Base-by-base conservation (phyloP, 2,329 filamentous ascomycete genomes). In the Clonostachys rhizophaga region DNA sequence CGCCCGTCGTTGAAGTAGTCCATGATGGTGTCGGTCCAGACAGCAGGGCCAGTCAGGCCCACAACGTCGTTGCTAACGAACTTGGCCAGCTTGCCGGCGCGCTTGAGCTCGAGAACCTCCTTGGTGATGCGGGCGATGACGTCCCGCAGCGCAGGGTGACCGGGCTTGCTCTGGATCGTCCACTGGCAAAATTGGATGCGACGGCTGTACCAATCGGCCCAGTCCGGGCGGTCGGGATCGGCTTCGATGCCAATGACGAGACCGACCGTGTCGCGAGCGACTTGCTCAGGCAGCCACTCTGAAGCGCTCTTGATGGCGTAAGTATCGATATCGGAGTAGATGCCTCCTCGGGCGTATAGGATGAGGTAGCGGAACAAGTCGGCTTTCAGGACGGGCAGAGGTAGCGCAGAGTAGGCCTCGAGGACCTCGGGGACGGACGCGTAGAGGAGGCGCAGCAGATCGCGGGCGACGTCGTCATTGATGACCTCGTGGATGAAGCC, bases 161-260 rank as follows among this genome's bases (percentile, higher is more conserved):
- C 94, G 0, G 92, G 87, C 68, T 99, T 99, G 48, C 88, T 75
- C 67, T 97, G 92, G 52, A 99, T 96, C 2, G 94, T 99, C 94
- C 94, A 99, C 66, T 99, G 94, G 70, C 94, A 99, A 68, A 99
- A 97, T 64, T 97, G 94, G 51, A 99, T 91, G 53, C 92, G 83
- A 50, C 94, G 87, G 53, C 90, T 94, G 73, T 97, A 99, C 94
- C 92, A 97, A 2, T 96, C 75, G 35, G 83, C 79, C 94, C 94
- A 99, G 65, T 99, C 94, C 5, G 82, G 80, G 43, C 94, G 83
- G 66, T 97, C 91, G 1, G 94, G 91, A 62, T 99, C 94, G 5
- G 94, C 94, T 71, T 99, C 94, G 54, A 99, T 96, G 49, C 94
- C 94, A 58, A 97, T 78, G 37, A 99, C 85, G 52, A 99, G 76